Evolutionary conservation across 1,284 basidiomycete genomes (phyloP).

Genomic region (Cutaneotrichosporon sp.): DNA sequence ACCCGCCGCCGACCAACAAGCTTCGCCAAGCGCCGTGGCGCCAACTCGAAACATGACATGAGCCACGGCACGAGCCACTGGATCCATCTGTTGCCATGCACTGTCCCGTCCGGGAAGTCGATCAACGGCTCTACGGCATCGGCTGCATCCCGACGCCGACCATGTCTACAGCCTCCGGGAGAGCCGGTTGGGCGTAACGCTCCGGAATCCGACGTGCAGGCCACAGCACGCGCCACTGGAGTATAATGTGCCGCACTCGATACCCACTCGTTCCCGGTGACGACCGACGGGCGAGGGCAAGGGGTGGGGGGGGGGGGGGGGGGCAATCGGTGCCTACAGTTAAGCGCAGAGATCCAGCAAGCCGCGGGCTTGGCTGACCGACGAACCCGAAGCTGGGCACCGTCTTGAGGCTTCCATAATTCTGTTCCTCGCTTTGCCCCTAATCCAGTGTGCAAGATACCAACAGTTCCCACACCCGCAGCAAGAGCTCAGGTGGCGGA

Average conservation of each 20-base stretch:
- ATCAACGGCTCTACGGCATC: constrained; percentile 1
- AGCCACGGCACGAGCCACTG: neutral
- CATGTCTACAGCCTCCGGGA: neutral
- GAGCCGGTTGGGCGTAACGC: neutral
- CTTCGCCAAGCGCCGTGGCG: neutral
- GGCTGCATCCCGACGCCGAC: neutral
- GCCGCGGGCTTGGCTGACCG: neutral
- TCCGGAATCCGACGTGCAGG: neutral
- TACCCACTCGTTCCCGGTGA: too few species aligned
- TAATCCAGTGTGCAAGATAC: neutral
- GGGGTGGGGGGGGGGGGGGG: too few species aligned
- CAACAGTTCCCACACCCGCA: neutral
- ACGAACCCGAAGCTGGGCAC: neutral
- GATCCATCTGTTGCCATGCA: constrained; percentile 7
- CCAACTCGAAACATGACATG: neutral
- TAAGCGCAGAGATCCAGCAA: neutral
- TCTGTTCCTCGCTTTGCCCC: neutral
- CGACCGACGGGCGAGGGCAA: neutral
- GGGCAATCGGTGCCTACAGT: neutral
- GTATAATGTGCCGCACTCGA: neutral
- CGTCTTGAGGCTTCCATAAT: constrained; percentile 2
- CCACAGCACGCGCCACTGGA: neutral
- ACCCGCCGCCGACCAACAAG: neutral
- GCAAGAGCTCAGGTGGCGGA: neutral
- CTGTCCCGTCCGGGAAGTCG: constrained; percentile 1